phyloP scores from a whole-genome alignment of 2,329 filamentous ascomycete species.

The Cladosporium sp. region DNA sequence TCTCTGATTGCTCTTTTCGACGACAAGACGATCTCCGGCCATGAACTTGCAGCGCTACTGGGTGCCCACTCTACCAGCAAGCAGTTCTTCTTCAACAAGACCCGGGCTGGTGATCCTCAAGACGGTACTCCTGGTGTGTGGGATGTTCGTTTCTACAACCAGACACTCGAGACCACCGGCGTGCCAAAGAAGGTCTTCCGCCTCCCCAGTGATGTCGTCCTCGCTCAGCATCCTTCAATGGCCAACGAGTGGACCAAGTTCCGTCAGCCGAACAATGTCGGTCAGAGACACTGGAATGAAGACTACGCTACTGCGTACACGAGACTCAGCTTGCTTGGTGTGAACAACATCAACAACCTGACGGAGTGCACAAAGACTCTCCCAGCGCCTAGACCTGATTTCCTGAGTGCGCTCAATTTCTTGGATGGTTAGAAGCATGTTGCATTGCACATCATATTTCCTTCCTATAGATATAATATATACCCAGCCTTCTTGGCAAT shows the following conservation, averaged over 20 bases:
- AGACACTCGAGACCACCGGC: slow-evolving; percentile 25
- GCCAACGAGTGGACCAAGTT: slow-evolving; percentile 29
- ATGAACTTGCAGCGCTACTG: slow-evolving; percentile 35
- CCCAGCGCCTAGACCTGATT: slow-evolving; percentile 12
- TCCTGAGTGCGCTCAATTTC: not conserved
- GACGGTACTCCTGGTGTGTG: slow-evolving; percentile 35
- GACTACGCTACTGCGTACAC: slow-evolving; percentile 23
- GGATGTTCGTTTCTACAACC: slow-evolving; percentile 35
- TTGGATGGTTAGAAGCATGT: not conserved
- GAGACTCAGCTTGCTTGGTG: slow-evolving; percentile 22
- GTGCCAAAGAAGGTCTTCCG: slow-evolving; percentile 33
- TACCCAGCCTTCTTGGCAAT: not conserved
- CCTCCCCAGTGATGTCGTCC: slow-evolving; percentile 33
- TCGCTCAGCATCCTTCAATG: slow-evolving; percentile 33
- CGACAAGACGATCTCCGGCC: slow-evolving; percentile 36
- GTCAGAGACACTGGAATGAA: slow-evolving; percentile 22
- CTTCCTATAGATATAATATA: not conserved
- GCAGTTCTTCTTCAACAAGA: slow-evolving; percentile 34
- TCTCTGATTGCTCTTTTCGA: slow-evolving; percentile 30
- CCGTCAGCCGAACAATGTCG: slow-evolving; percentile 13
- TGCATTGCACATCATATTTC: too few relatives aligned
- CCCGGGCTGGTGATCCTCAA: slow-evolving; percentile 32
- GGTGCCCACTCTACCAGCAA: slow-evolving; percentile 36
- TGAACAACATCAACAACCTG: slow-evolving; percentile 26
- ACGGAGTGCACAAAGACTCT: slow-evolving; percentile 23